These are phyloP conservation scores for Carex myosuroides DNA, from an alignment of 176 grass and related monocot species.

Conservation along the genomic window DNA sequence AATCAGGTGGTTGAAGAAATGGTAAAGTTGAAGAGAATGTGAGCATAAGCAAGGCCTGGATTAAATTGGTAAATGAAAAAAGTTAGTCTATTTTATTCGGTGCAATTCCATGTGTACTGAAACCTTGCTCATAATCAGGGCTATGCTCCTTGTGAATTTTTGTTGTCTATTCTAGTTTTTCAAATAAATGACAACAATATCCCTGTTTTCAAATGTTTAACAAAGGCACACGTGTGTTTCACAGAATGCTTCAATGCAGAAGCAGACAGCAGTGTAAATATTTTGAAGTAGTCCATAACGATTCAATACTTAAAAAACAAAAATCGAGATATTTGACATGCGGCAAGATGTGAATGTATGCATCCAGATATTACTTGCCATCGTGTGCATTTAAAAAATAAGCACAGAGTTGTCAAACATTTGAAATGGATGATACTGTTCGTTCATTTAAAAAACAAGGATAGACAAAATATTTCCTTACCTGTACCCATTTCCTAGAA, in stretches of 20 bases:
- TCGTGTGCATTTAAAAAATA: background rate
- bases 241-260: background rate
- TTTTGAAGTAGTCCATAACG: too few relatives aligned
- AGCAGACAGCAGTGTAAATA: too few relatives aligned
- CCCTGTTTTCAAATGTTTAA: background rate
- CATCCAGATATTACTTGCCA: background rate
- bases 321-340: too few relatives aligned
- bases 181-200: background rate
- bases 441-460: background rate
- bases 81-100: background rate
- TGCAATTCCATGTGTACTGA: background rate
- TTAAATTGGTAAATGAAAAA: background rate
- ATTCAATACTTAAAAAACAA: too few relatives aligned
- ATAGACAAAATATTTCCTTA: background rate
- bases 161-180: background rate
- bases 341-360: background rate
- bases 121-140: background rate
- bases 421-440: background rate
- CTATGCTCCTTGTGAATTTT: background rate
- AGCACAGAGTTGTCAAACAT: background rate
- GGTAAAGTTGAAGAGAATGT: slow-evolving; percentile 46
- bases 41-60: slow-evolving; percentile 68
- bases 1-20: slow-evolving; percentile 32
- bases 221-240: background rate
- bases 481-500: background rate